These are phyloP conservation scores for Candida hungchunana DNA, from an alignment of 805 yeast genomes.

Conservation along the genomic window DNA sequence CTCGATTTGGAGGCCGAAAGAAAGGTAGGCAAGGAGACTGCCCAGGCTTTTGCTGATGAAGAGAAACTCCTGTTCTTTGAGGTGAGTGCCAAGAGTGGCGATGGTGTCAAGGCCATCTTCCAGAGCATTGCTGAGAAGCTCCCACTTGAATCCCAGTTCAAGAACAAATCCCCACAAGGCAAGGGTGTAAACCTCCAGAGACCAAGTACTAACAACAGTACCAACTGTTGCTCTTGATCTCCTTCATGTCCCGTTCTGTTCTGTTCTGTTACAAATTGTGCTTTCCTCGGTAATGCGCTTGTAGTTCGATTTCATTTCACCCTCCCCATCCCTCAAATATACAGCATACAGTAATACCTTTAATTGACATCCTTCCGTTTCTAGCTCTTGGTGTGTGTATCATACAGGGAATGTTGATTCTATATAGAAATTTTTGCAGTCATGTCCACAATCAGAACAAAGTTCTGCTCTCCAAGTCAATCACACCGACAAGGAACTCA, in stretches of 20 bases:
- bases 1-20: slow-evolving; percentile 53
- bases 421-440: not conserved
- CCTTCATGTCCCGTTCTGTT: not conserved
- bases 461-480: slow-evolving; percentile 61
- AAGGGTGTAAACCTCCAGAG: slow-evolving; percentile 36
- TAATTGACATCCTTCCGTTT: no score
- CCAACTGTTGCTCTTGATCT: slow-evolving; percentile 35
- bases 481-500: slow-evolving; percentile 68
- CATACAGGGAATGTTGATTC: no score
- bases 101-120: slow-evolving; percentile 44
- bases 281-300: no score
- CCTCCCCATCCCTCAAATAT: no score
- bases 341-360: no score
- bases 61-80: slow-evolving; percentile 47
- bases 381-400: no score
- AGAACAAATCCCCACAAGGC: slow-evolving; percentile 17
- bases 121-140: slow-evolving; percentile 45
- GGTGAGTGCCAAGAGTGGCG: slow-evolving; percentile 57
- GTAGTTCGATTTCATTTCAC: not conserved
- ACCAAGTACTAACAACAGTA: slow-evolving; percentile 40
- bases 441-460: slow-evolving; percentile 32
- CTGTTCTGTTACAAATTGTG: no score
- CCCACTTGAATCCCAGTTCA: slow-evolving; percentile 27
- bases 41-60: slow-evolving; percentile 52
- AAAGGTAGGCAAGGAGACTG: slow-evolving; percentile 39